These are phyloP conservation scores for Chaetoceros tenuissimus DNA, from an alignment of 108 stramenopile species.

Conservation along the genomic window DNA sequence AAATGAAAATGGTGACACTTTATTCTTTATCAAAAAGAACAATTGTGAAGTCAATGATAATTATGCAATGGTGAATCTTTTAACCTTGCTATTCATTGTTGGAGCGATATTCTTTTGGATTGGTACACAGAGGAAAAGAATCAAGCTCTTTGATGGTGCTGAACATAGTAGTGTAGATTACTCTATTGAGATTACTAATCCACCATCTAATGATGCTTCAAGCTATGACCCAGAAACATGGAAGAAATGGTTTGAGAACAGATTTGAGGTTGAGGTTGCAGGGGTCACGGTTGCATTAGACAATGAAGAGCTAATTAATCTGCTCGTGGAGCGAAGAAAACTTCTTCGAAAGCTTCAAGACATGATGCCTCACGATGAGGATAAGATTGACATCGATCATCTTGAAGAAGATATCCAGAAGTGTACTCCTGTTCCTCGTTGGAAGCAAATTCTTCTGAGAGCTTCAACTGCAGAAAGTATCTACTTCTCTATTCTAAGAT, in stretches of 20 bases:
- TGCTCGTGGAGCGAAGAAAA: slow-evolving; percentile 8
- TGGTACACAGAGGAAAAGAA: background rate
- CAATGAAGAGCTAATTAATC: slow-evolving; percentile 17
- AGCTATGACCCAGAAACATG: slow-evolving; percentile 19
- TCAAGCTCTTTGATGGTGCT: slow-evolving; percentile 4
- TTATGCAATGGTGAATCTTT: background rate
- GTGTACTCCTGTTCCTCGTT: too few species aligned
- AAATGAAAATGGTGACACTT: background rate
- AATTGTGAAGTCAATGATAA: background rate
- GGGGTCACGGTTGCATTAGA: slow-evolving; percentile 12
- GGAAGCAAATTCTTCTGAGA: too few species aligned
- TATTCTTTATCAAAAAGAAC: slow-evolving; percentile 7
- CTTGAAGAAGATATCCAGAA: too few species aligned
- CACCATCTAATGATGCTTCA: slow-evolving; percentile 22
- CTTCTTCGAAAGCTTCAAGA: slow-evolving; percentile 3
- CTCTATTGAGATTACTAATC: slow-evolving; percentile 12
- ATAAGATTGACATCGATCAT: slow-evolving; percentile 1
- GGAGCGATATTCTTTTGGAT: background rate
- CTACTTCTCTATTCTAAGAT: too few species aligned
- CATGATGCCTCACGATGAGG: background rate
- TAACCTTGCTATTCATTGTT: slow-evolving; percentile 4
- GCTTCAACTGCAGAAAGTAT: too few species aligned
- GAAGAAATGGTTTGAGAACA: slow-evolving; percentile 15
- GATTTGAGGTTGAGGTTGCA: too few species aligned
- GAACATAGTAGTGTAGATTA: slow-evolving; percentile 10